Evolutionary conservation across 1,139 yeast genomes (phyloP), one percentile per base, ranked within the genome.

Genomic region (Casaregolazyma suthepensis): DNA sequence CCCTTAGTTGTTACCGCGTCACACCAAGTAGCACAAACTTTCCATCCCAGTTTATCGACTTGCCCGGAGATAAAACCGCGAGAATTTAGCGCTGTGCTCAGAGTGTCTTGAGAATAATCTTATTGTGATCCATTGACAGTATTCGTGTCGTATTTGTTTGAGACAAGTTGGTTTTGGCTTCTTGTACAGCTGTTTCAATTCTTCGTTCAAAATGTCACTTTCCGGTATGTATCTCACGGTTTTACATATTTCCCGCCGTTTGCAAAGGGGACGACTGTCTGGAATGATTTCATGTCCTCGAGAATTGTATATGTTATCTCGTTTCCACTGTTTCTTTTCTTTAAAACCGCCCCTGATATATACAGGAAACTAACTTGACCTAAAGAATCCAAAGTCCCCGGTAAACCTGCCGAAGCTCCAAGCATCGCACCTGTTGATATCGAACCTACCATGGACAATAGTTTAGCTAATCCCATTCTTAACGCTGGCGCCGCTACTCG

Each of bases 371-470:
- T 35, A 35, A 35, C 40, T 17, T n/a, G n/a, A 13, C 17, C 9
- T 15, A 12, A 10, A 35, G 40, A 35, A 35, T 13, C 40, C 17
- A 35, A 35, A 35, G 17, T 15, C 17, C 17, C 40, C 7, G 40
- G 17, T 15, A 13, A n/a, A 35, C 40, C 40, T 5, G 40, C 17
- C 13, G 54, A 46, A 19, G 63, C 65, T 10, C 66, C 66, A 18
- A 42, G 61, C 13, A 60, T 62, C 44, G 63, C 60, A 17, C 66
- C 63, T 42, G 54, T 63, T 43, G 47, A 63, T 29, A 62, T 61
- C 62, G 53, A 51, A 26, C 50, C 23, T 31, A 46, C 46, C 35
- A 43, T 35, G 29, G 50, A 45, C 18, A 35, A 38, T 15, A 40
- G 48, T 22, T 29, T 48, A 42, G 15, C 46, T n/a, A 46, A 46